A percentile compares a stretch with the other conserved stretches of the same genome.
Conservation (phyloP, 2,329 filamentous ascomycete genomes). For the Cladobotryum mycophilum region DNA sequence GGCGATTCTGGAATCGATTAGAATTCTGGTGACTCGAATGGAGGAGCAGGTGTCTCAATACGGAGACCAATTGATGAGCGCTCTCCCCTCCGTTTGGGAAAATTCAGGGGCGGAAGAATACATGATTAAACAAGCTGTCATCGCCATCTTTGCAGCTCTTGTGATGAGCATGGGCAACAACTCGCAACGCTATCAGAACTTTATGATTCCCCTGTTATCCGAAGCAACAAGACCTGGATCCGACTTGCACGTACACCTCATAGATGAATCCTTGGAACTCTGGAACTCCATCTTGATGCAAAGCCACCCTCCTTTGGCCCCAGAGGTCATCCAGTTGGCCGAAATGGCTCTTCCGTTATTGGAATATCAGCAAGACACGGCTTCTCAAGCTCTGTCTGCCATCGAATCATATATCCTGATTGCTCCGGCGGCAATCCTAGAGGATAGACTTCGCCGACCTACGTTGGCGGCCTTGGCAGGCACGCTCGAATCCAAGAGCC, state of each 20-base stretch:
- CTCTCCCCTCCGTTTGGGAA: constrained; percentile 79
- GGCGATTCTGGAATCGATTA: constrained; percentile 79
- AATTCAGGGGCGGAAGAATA: constrained; percentile 73
- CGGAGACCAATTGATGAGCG: constrained; percentile 73
- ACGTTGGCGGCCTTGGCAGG: constrained; percentile 44
- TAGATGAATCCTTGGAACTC: constrained; percentile 87
- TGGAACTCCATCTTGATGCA: constrained; percentile 72
- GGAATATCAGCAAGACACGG: constrained; percentile 58
- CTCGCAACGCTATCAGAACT: constrained; percentile 69
- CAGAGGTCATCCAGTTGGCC: constrained; percentile 57
- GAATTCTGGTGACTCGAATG: constrained; percentile 72
- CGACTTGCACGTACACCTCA: constrained; percentile 69
- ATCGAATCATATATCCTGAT: constrained; percentile 66
- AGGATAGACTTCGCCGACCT: constrained; percentile 46
- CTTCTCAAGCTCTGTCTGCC: constrained; percentile 56
- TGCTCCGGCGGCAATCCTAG: constrained; percentile 60
- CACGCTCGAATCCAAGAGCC: constrained; percentile 45
- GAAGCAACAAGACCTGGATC: constrained; percentile 73
- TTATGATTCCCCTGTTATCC: constrained; percentile 76
- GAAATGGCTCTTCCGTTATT: constrained; percentile 60
- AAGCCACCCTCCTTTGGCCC: constrained; percentile 54
- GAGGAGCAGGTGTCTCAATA: constrained; percentile 63
- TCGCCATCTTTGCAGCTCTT: constrained; percentile 77
- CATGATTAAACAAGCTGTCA: constrained; percentile 88
- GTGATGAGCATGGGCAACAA: constrained; percentile 78